Evolutionary conservation across 352 stramenopile genomes (phyloP).

Genomic region (Halophytophthora polymorphica): DNA sequence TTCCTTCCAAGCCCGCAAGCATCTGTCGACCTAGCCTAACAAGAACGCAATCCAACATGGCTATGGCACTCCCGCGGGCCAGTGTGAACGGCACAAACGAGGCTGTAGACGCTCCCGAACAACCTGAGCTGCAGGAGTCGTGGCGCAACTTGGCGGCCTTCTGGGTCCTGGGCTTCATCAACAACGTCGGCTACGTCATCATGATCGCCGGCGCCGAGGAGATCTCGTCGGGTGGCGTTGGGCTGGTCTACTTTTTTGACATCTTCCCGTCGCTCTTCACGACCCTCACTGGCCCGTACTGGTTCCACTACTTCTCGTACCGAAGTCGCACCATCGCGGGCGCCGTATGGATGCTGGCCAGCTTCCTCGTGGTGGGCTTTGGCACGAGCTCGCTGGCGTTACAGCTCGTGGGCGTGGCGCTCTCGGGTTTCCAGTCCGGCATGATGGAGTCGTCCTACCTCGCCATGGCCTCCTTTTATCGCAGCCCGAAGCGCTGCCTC

Average conservation of each 20-base stretch:
- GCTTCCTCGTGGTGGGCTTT: slow-evolving; percentile 71
- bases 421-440: slow-evolving; percentile 82
- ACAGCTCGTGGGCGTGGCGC: slow-evolving; percentile 87
- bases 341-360: slow-evolving; percentile 79
- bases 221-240: slow-evolving; percentile 89
- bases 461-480: slow-evolving; percentile 83
- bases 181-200: slow-evolving; percentile 93
- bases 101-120: too few species aligned
- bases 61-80: too few species aligned
- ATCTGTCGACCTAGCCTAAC: too few species aligned
- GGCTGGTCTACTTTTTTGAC: slow-evolving; percentile 91
- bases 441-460: slow-evolving; percentile 91
- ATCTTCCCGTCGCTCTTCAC: slow-evolving; percentile 87
- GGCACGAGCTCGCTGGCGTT: slow-evolving; percentile 56
- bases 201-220: slow-evolving; percentile 94
- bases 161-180: slow-evolving; percentile 91
- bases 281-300: slow-evolving; percentile 91
- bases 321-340: slow-evolving; percentile 64
- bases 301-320: slow-evolving; percentile 93
- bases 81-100: too few species aligned
- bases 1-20: too few species aligned
- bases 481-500: slow-evolving; percentile 63
- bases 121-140: slow-evolving; percentile 18
- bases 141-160: slow-evolving; percentile 80
- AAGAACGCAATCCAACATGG: too few species aligned